These are phyloP conservation scores for Saccharomycopsis phalli DNA, from an alignment of 1,139 yeast genomes.

Conservation along the genomic window DNA sequence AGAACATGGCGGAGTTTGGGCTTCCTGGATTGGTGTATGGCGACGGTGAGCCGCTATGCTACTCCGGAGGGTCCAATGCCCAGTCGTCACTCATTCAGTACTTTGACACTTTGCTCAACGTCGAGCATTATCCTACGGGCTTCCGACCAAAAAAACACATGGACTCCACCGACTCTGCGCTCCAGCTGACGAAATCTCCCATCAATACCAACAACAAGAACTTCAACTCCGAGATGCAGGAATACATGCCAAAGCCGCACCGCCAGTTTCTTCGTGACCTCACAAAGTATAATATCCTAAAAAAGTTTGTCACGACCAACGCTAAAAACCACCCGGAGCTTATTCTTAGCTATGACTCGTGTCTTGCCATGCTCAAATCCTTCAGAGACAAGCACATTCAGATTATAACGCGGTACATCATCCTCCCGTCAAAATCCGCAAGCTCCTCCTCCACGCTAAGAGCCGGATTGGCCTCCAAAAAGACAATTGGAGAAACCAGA, in stretches of 20 bases:
- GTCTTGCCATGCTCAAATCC: slow-evolving; percentile 78
- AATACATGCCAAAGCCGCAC: slow-evolving; percentile 85
- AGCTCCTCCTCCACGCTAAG: slow-evolving; percentile 41
- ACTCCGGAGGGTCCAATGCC: slow-evolving; percentile 90
- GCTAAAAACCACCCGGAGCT: slow-evolving; percentile 40
- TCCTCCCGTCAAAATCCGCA: slow-evolving; percentile 62
- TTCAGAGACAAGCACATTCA: slow-evolving; percentile 92
- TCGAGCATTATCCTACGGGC: slow-evolving; percentile 76
- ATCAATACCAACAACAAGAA: slow-evolving; percentile 32
- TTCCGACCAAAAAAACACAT: slow-evolving; percentile 33
- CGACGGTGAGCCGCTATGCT: slow-evolving; percentile 35
- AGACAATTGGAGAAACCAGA: slow-evolving; percentile 28
- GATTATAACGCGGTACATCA: slow-evolving; percentile 77
- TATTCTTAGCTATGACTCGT: slow-evolving; percentile 73
- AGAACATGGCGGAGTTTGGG: slow-evolving; percentile 83
- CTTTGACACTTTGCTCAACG: slow-evolving; percentile 65
- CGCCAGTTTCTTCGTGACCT: slow-evolving; percentile 60
- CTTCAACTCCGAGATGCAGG: slow-evolving; percentile 76
- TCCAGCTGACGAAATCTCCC: slow-evolving; percentile 14
- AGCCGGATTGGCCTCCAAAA: slow-evolving; percentile 46
- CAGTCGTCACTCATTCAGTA: slow-evolving; percentile 87
- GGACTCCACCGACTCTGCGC: slow-evolving; percentile 19
- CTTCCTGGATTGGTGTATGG: slow-evolving; percentile 76
- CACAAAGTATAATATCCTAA: slow-evolving; percentile 49
- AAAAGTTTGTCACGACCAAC: slow-evolving; percentile 43